These are phyloP conservation scores for Microcos paniculata DNA, from an alignment of 345 rosid genomes.

Conservation along the genomic window DNA sequence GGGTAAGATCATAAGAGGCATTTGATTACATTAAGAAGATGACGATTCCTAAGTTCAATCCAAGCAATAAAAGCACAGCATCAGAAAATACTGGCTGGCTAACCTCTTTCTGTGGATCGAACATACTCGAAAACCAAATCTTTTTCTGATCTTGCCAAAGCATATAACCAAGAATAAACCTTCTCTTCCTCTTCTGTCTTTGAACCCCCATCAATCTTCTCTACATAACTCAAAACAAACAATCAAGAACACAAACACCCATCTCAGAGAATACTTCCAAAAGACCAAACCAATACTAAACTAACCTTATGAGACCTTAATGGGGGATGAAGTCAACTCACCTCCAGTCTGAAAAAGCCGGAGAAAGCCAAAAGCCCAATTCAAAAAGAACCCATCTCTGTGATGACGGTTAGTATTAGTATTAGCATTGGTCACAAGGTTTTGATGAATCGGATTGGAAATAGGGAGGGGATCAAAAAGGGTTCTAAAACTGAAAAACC, in stretches of 20 bases:
- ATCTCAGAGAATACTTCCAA: constrained; percentile 1
- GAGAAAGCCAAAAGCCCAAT: constrained; percentile 25
- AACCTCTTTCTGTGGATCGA: constrained; percentile 72
- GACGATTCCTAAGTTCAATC: background rate
- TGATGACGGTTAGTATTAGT: background rate
- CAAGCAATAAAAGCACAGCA: background rate
- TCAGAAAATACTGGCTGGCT: background rate
- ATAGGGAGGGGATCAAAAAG: constrained; percentile 24
- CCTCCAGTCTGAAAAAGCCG: constrained; percentile 37
- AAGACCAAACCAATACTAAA: background rate
- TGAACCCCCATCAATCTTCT: constrained; percentile 49
- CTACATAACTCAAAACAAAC: constrained; percentile 28
- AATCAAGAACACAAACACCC: background rate
- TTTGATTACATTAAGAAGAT: constrained; percentile 23
- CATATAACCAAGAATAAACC: constrained; percentile 61
- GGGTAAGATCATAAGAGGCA: background rate
- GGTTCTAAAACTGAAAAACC: constrained; percentile 21
- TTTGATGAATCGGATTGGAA: constrained; percentile 24
- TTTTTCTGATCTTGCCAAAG: constrained; percentile 51
- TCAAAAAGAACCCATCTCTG: constrained; percentile 18
- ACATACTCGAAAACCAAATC: constrained; percentile 65
- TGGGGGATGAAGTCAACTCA: constrained; percentile 4
- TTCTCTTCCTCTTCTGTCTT: constrained; percentile 63
- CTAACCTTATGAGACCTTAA: background rate
- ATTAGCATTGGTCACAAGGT: constrained; percentile 22